These are phyloP conservation scores for Tetrahymena elliotti DNA, from an alignment of 73 alveolate species.

Conservation along the genomic window DNA sequence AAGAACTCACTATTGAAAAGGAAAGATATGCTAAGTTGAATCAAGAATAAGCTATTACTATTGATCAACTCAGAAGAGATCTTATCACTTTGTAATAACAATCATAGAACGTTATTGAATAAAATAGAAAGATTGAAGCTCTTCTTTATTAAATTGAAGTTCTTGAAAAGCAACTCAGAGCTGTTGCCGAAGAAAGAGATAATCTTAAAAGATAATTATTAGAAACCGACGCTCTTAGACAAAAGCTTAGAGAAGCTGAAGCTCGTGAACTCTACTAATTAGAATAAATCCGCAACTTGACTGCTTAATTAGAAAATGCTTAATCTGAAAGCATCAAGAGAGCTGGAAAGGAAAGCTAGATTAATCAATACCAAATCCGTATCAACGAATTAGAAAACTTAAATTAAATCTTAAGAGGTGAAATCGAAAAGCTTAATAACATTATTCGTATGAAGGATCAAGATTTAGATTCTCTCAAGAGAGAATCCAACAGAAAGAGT, in stretches of 20 bases:
- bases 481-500: background rate
- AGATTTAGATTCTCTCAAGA: background rate
- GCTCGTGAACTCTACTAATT: background rate
- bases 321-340: background rate
- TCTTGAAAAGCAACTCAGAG: background rate
- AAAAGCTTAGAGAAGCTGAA: background rate
- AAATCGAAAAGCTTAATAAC: background rate
- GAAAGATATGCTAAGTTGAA: background rate
- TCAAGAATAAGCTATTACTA: background rate
- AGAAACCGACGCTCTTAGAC: background rate
- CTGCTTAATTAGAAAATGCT: background rate
- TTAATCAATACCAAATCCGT: background rate
- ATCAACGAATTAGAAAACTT: background rate
- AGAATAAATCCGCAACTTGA: background rate
- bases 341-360: background rate
- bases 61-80: background rate
- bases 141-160: background rate
- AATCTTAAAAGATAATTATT: background rate
- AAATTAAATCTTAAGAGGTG: background rate
- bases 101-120: background rate
- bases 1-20: background rate
- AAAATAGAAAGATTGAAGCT: background rate
- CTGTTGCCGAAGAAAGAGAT: background rate
- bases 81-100: background rate
- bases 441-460: background rate